A percentile compares a stretch with the other conserved stretches of the same genome.
These are phyloP conservation scores for Rubus idaeus DNA, from an alignment of 306 rosid genomes.

Conservation along the genomic window DNA sequence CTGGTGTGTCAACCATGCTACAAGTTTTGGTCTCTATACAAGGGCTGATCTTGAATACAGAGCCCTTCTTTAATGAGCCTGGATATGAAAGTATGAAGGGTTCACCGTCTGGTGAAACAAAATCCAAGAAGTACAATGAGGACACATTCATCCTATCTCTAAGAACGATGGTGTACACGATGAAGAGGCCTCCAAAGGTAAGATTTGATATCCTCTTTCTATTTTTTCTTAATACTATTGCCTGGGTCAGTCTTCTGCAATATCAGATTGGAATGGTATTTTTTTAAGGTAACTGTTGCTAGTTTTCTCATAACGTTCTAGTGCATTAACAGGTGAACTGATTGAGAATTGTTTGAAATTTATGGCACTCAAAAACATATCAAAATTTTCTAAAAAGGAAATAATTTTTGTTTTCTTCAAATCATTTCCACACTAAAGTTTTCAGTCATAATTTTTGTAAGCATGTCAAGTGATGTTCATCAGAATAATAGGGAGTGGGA, in stretches of 20 bases:
- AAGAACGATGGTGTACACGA: conserved; percentile 69
- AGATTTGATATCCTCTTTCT: conserved; percentile 11
- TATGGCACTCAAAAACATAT: not conserved
- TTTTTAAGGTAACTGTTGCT: not conserved
- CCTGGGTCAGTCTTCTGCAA: not conserved
- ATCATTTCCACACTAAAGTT: not conserved
- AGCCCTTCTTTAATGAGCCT: conserved; percentile 89
- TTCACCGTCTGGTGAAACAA: conserved; percentile 44
- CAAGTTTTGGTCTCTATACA: conserved; percentile 90
- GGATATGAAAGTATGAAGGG: conserved; percentile 49
- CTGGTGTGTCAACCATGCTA: conserved; percentile 71
- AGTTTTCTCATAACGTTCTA: not conserved
- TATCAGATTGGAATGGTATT: not conserved
- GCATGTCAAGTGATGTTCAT: too few relatives aligned
- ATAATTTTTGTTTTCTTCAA: not conserved
- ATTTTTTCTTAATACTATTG: not conserved
- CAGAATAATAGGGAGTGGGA: not conserved
- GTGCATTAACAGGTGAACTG: not conserved
- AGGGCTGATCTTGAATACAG: conserved; percentile 72
- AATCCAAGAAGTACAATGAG: conserved; percentile 66
- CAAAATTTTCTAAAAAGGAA: not conserved
- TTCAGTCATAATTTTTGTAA: too few relatives aligned
- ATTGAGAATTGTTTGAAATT: not conserved
- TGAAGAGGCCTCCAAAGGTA: conserved; percentile 84
- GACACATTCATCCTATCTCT: conserved; percentile 53